These are phyloP conservation scores for Dendrobium officinale DNA, from an alignment of 106 monocot species.

Conservation along the genomic window DNA sequence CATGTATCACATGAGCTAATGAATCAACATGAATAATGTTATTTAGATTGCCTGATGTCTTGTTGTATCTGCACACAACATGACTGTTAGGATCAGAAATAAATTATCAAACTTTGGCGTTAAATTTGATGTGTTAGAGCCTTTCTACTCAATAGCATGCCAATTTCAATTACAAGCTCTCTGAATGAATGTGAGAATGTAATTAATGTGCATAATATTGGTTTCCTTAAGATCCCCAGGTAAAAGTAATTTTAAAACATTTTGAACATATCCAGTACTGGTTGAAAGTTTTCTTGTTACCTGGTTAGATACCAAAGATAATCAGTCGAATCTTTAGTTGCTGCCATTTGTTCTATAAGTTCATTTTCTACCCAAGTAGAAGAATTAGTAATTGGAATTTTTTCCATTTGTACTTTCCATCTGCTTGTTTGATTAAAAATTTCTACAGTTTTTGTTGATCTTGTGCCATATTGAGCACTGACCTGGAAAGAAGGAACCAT, in stretches of 20 bases:
- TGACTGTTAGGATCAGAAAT: not conserved
- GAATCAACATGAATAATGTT: constrained; percentile 49
- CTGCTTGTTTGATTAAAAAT: constrained; percentile 22
- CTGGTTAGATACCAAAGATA: constrained; percentile 86
- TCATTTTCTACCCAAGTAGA: constrained; percentile 19
- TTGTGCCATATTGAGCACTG: constrained; percentile 33
- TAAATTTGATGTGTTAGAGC: not conserved
- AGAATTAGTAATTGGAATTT: constrained; percentile 12
- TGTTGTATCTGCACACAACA: constrained; percentile 39
- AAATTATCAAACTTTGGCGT: not conserved
- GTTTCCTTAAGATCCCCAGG: not conserved
- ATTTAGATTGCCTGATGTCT: constrained; percentile 19
- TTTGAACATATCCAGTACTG: too few relatives aligned
- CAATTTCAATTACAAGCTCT: not conserved
- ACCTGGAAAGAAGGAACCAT: constrained; percentile 25
- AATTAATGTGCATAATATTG: not conserved
- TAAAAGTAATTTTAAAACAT: too few relatives aligned
- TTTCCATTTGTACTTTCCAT: constrained; percentile 56
- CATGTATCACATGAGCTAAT: constrained; percentile 67
- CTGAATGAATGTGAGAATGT: not conserved
- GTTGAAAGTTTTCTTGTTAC: constrained; percentile 21
- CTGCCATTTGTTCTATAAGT: constrained; percentile 56
- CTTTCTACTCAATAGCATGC: not conserved
- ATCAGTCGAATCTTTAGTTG: constrained; percentile 78
- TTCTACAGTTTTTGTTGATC: constrained; percentile 32